Base-by-base conservation (phyloP, 495 filamentous ascomycete species). In the Bacidia gigantensis region DNA sequence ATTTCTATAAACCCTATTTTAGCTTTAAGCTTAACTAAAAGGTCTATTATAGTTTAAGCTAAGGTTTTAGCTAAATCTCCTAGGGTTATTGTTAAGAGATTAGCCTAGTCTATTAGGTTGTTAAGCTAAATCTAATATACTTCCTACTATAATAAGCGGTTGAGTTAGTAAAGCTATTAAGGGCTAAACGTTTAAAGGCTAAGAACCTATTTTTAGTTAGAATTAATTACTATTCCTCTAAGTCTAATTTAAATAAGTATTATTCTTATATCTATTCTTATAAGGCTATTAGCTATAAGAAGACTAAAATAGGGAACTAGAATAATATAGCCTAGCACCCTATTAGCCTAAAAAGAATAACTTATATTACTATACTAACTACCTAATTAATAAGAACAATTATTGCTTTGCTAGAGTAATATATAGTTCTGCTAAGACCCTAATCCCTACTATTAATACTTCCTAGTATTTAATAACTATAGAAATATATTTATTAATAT, bases 381-480 rank as follows among this genome's bases (percentile, higher is more conserved):
- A 29, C n/a, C n/a, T n/a, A 29, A 29, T 49, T 26, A 49, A 35
- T 29, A 29, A 29, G 14, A 23, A 18, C 32, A 49, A 49, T 49
- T 29, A 22, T 49, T 26, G 18, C 17, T 32, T 29, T 29, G 25
- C 32, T 49, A 49, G 32, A 29, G 14, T 29, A 18, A 3, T 17
- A 18, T 26, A 22, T 49, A n/a, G n/a, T n/a, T n/a, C n/a, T n/a
- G n/a, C n/a, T n/a, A n/a, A n/a, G n/a, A n/a, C n/a, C 17, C 5
- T 49, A 29, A n/a, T n/a, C n/a, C n/a, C n/a, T n/a, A n/a, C 32
- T 26, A 49, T 49, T 49, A 35, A 29, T 26, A 32, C 17, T 26
- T 29, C 14, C 5, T 22, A 29, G 17, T 49, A 49, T 26, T 26
- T 26, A 49, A 24, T 18, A 29, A 18, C 17, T 29, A 22, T 14